These are phyloP conservation scores for Elasticomyces elasticus DNA, from an alignment of 495 filamentous ascomycete genomes.

Conservation along the genomic window DNA sequence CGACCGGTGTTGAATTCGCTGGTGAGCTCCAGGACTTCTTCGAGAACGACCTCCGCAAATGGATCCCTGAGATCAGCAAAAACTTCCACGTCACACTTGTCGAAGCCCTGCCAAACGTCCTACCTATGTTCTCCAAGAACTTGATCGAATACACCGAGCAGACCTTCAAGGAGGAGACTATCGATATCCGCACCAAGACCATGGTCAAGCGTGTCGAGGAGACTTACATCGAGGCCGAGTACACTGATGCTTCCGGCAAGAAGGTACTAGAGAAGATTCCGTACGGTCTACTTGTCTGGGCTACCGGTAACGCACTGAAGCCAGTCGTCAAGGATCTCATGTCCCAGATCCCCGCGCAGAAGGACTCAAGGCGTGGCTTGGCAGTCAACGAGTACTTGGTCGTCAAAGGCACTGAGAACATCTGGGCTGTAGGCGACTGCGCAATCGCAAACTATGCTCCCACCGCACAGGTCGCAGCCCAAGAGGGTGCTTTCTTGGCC, in stretches of 20 bases:
- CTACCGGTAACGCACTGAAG: conserved; percentile 91
- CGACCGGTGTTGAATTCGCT: conserved; percentile 96
- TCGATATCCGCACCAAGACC: conserved; percentile 93
- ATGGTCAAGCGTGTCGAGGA: conserved; percentile 97
- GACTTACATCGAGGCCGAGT: conserved; percentile 87
- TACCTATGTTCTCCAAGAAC: conserved; percentile 98
- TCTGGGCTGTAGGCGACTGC: conserved; percentile 89
- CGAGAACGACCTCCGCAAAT: conserved; percentile 92
- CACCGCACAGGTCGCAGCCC: conserved; percentile 90
- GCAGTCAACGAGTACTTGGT: conserved; percentile 98
- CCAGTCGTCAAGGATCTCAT: conserved; percentile 83
- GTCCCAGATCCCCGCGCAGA: conserved; percentile 83
- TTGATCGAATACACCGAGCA: conserved; percentile 98
- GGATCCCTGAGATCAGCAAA: conserved; percentile 87
- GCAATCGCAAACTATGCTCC: conserved; percentile 94
- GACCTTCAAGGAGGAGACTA: conserved; percentile 97
- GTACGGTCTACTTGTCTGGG: conserved; percentile 96
- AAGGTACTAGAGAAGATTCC: conserved; percentile 74
- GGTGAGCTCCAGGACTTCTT: conserved; percentile 99
- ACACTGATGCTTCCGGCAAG: conserved; percentile 72
- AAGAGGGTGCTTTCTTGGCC: conserved; percentile 92
- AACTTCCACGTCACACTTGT: conserved; percentile 96
- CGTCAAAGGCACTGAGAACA: conserved; percentile 89
- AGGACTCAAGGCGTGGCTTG: conserved; percentile 86
- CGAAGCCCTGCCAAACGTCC: conserved; percentile 94